Conservation (phyloP, 805 yeast species). For the Kregervanrija delftensis region DNA sequence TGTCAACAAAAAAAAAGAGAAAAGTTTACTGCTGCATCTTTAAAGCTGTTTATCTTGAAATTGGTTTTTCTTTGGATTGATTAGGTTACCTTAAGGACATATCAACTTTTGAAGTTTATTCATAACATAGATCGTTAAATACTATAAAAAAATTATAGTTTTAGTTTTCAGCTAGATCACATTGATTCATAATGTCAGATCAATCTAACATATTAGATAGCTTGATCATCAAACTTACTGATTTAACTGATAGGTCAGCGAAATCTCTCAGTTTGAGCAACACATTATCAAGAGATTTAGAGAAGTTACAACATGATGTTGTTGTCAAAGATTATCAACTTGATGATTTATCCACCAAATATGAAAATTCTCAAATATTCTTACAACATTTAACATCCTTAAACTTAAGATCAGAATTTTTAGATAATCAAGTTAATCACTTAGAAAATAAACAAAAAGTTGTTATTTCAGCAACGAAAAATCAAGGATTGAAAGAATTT, state of each 20-base stretch:
- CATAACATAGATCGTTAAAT: too few relatives aligned
- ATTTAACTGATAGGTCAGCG: constrained; percentile 11
- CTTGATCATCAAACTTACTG: constrained; percentile 12
- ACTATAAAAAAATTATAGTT: too few relatives aligned
- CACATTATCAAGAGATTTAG: constrained; percentile 3
- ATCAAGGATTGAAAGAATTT: constrained; percentile 16
- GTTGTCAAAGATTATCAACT: constrained; percentile 16
- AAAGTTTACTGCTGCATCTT: too few relatives aligned
- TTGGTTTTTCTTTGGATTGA: too few relatives aligned
- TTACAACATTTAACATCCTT: constrained; percentile 26
- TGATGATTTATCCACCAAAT: constrained; percentile 16
- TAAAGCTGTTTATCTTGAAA: too few relatives aligned
- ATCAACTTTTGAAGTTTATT: too few relatives aligned
- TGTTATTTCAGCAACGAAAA: constrained; percentile 13
- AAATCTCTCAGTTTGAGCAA: constrained; percentile 6
- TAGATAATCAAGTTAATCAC: constrained; percentile 27
- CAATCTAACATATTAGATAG: background rate
- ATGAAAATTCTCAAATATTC: constrained; percentile 23
- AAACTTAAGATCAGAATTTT: constrained; percentile 27
- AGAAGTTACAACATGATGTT: constrained; percentile 13
- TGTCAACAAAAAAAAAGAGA: too few relatives aligned
- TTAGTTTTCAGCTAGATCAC: too few relatives aligned
- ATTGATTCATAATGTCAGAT: too few relatives aligned
- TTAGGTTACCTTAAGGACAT: too few relatives aligned
- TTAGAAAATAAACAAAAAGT: constrained; percentile 17